Evolutionary conservation across 163 green algal species (phyloP), one percentile per base, ranked within the genome.

Genomic region (Chloromonas sp.): DNA sequence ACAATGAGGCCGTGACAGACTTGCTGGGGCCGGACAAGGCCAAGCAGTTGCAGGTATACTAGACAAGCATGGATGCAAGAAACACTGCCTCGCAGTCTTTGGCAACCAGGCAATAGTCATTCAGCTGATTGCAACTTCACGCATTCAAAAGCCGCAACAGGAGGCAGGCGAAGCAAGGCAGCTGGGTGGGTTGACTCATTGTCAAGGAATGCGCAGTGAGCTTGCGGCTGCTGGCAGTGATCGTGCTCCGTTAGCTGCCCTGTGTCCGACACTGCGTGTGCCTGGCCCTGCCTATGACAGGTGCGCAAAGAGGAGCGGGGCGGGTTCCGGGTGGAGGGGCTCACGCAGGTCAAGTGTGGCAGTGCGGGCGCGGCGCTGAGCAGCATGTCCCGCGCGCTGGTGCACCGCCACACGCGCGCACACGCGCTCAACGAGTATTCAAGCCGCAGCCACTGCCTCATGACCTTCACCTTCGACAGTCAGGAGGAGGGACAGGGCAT

Each of bases 1-100:
- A 96, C 88, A 93, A 95, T 70, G 93, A 96, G 80, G 58, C 84
- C 0, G 92, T 95, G 3, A 92, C 88, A 36, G 92, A 95, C 83
- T 71, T 95, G 84, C 82, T 94, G 74, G 86, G 84, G 5, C 71
- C 83, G 60, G 87, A 92, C 81, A 91, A 90, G 79, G 85, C 36
- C 57, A 89, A 89, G 87, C 66, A 85, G 79, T 83, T 92, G 71
- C 87, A 90, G 87, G 90, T 93, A 60, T 36, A 36, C 36, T 36
- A 36, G 36, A 36, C 36, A 36, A 36, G 36, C 36, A 36, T 36
- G 36, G 36, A 36, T 36, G 36, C 36, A 36, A 36, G 36, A 36
- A 36, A 36, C 36, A 36, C 36, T 36, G 36, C 36, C 36, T 36
- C 36, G 36, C 36, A 36, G 36, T 36, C 36, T 60, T 78, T 58